Base-by-base conservation (phyloP, 257 asterid species). In the Coffea canephora region DNA sequence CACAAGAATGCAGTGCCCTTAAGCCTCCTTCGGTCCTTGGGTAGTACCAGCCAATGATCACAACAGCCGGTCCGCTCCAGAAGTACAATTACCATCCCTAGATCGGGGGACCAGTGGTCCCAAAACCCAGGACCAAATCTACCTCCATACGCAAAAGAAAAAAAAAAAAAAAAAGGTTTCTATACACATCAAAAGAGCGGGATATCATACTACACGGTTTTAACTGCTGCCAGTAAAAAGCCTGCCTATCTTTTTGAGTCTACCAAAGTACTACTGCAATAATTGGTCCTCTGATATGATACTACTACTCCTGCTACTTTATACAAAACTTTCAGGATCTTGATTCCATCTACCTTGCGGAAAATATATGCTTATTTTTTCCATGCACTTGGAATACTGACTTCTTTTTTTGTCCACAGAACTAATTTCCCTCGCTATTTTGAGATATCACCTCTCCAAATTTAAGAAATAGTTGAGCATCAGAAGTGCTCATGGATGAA, bases 401-500 rank as follows among this genome's bases (percentile, higher is more conserved):
- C 41, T 64, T 65, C 34, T 25, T 31, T 66, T 31, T 31, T 31
- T 9, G 15, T 41, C 77, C 34, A 49, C 14, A 57, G 13, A 39
- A 34, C 61, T 50, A 50, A 78, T 73, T 83, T 85, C 86, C 89
- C 16, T 77, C 77, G 77, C 90, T 90, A 61, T 91, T 92, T 71
- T 91, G 93, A 34, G 98, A 92, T 50, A 94, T 90, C 36, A 91
- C 94, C 75, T 91, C 93, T 0, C 97, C 97, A 67, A 94, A 94
- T 65, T 94, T 90, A 10, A 90, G 91, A 86, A 94, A 94, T 75
- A 94, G 93, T 31, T 90, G 97, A 4, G 97, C 97, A 80, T 92
- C 97, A 12, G 98, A 91, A 31, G 97, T 89, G 89, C 99, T 91
- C 89, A 90, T 87, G 66, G 97, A 91, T 31, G 98, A 87, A 83